Evolutionary conservation across 2,329 filamentous ascomycete species (phyloP), one percentile per base, ranked within the genome.

Genomic region (Mariannaea elegans): DNA sequence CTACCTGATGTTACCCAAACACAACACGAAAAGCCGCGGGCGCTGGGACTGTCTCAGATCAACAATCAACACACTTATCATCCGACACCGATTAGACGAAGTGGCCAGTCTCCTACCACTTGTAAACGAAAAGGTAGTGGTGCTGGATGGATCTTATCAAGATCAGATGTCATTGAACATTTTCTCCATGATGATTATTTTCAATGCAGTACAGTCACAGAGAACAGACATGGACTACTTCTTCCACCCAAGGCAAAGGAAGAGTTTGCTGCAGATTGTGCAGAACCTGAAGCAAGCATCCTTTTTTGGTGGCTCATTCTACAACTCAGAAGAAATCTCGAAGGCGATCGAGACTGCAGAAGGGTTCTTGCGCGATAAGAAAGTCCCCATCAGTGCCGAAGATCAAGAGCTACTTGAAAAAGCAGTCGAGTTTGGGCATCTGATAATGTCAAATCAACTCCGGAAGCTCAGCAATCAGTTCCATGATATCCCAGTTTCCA

Each of bases 181-280:
- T 1, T 97, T 97, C 71, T 86, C 92, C 1, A 90, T 95, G 76
- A 88, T 92, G 71, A 86, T 97, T 45, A 89, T 91, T 2, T 89
- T 92, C 65, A 98, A 98, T 71, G 88, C 93, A 0, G 88, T 98
- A 1, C 94, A 94, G 21, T 97, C 93, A 5, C 92, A 97, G 71
- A 83, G 94, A 10, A 87, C 85, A 0, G 94, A 94, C 68, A 81
- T 86, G 55, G 94, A 97, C 72, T 97, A 97, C 72, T 90, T 98
- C 64, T 97, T 97, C 68, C 91, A 97, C 68, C 84, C 86, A 1
- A 87, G 84, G 12, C 94, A 94, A 67, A 80, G 85, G 27, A 89
- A 87, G 62, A 82, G 84, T 36, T 79, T 97, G 12, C 78, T 88
- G 23, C 81, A 86, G 52, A 79, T 97, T 2, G 89, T 97, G 4